These are phyloP conservation scores for Alternaria gaisen DNA, from an alignment of 2,329 filamentous ascomycete genomes.

Conservation along the genomic window DNA sequence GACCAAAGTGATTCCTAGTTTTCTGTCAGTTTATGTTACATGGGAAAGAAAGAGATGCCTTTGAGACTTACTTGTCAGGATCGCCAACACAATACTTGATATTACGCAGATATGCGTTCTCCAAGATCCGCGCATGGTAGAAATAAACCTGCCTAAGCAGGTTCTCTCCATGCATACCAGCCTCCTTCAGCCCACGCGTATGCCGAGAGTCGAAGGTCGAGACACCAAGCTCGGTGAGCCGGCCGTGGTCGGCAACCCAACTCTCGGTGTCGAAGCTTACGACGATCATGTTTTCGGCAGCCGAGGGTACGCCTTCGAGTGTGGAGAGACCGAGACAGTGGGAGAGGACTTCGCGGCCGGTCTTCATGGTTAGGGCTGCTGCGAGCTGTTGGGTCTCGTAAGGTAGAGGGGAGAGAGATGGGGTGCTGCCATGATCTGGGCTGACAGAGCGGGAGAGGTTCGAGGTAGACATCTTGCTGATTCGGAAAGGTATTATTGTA, in stretches of 20 bases:
- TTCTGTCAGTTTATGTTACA: not conserved
- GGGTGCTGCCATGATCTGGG: not conserved
- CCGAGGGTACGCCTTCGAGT: slow-evolving; percentile 1
- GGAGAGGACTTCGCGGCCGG: not conserved
- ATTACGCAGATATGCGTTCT: slow-evolving; percentile 18
- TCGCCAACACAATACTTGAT: slow-evolving; percentile 18
- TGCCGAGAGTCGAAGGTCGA: slow-evolving; percentile 21
- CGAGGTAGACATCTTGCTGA: not conserved
- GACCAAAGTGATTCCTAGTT: slow-evolving; percentile 21
- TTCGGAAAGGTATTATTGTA: not conserved
- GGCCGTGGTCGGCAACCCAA: slow-evolving; percentile 14
- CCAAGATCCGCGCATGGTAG: slow-evolving; percentile 25
- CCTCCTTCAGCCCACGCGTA: slow-evolving; percentile 2
- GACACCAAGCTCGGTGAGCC: slow-evolving; percentile 24
- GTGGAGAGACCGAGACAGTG: slow-evolving; percentile 9
- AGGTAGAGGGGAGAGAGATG: not conserved
- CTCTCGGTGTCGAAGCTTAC: slow-evolving; percentile 23
- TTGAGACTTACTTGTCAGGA: slow-evolving; percentile 2
- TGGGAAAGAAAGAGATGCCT: not conserved
- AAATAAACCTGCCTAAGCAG: slow-evolving; percentile 24
- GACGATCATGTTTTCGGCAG: slow-evolving; percentile 13
- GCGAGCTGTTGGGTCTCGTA: slow-evolving; percentile 1
- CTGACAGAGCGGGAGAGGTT: not conserved
- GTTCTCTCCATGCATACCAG: slow-evolving; percentile 19
- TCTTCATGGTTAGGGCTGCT: not conserved